Evolutionary conservation across 768 basidiomycete species (phyloP).

Genomic region (Galerina marginata): DNA sequence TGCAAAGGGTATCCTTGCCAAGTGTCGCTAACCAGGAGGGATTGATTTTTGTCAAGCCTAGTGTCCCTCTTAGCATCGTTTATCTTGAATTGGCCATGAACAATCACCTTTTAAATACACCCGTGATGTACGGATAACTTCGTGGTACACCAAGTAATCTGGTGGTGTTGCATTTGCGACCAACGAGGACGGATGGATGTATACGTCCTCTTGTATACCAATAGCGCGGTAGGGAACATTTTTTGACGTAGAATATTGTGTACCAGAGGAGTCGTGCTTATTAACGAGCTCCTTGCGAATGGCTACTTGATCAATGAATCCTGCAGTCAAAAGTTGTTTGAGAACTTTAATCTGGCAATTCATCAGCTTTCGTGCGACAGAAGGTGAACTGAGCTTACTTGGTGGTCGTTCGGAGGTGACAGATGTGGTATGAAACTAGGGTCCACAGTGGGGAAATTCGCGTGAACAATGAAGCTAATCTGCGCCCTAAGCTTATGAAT

Average conservation of each 20-base stretch:
- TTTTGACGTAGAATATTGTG: slow-evolving; percentile 74
- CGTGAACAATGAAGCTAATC: slow-evolving; percentile 81
- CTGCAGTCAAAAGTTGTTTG: slow-evolving; percentile 84
- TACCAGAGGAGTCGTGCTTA: slow-evolving; percentile 59
- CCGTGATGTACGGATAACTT: slow-evolving; percentile 76
- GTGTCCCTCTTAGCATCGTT: neutral
- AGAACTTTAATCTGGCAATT: slow-evolving; percentile 79
- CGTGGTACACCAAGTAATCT: slow-evolving; percentile 85
- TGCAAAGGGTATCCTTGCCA: slow-evolving; percentile 81
- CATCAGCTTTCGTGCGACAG: slow-evolving; percentile 1
- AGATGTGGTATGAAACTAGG: slow-evolving; percentile 68
- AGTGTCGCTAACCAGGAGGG: slow-evolving; percentile 85
- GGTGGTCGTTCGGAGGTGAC: slow-evolving; percentile 75
- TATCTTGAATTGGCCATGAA: too few relatives aligned
- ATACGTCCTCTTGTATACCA: slow-evolving; percentile 85
- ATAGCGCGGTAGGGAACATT: slow-evolving; percentile 85
- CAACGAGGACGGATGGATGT: slow-evolving; percentile 89
- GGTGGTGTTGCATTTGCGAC: slow-evolving; percentile 74
- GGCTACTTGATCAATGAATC: slow-evolving; percentile 95
- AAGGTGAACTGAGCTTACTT: slow-evolving; percentile 48
- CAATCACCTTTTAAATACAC: slow-evolving; percentile 81
- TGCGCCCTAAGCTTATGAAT: slow-evolving; percentile 94
- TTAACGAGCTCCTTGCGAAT: slow-evolving; percentile 84
- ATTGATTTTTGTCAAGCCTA: slow-evolving; percentile 86
- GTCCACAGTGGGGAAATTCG: slow-evolving; percentile 73